phyloP scores from a whole-genome alignment of 148 eudicot genomes.

The Chenopodium berlandieri region DNA sequence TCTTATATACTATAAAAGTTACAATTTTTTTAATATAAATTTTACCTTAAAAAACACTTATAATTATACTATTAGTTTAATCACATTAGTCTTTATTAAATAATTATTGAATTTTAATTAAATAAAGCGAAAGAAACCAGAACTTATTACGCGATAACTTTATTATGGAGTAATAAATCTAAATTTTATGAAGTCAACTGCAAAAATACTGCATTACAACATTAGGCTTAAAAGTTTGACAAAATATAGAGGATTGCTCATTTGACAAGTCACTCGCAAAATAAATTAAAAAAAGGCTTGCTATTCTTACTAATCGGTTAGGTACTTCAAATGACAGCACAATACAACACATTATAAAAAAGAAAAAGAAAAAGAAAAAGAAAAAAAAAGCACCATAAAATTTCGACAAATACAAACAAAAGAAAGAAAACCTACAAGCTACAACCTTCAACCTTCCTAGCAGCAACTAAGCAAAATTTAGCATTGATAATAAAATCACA shows the following conservation, averaged over 20 bases:
- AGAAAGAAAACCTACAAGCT: background rate
- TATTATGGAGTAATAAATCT: too few relatives aligned
- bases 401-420: background rate
- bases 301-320: background rate
- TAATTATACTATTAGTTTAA: too few relatives aligned
- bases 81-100: too few relatives aligned
- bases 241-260: background rate
- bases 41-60: too few relatives aligned
- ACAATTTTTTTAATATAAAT: too few relatives aligned
- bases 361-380: background rate
- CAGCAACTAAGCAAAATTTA: background rate
- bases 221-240: background rate
- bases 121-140: too few relatives aligned
- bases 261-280: background rate
- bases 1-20: too few relatives aligned
- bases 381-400: background rate
- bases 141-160: too few relatives aligned
- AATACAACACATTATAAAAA: background rate
- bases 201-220: background rate
- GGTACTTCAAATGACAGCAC: background rate
- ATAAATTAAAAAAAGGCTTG: background rate
- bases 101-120: too few relatives aligned
- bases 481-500: conserved; percentile 20
- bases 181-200: background rate
- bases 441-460: background rate